Evolutionary conservation across 2,329 filamentous ascomycete genomes (phyloP).

Genomic region (Sarocladium kiliense): DNA sequence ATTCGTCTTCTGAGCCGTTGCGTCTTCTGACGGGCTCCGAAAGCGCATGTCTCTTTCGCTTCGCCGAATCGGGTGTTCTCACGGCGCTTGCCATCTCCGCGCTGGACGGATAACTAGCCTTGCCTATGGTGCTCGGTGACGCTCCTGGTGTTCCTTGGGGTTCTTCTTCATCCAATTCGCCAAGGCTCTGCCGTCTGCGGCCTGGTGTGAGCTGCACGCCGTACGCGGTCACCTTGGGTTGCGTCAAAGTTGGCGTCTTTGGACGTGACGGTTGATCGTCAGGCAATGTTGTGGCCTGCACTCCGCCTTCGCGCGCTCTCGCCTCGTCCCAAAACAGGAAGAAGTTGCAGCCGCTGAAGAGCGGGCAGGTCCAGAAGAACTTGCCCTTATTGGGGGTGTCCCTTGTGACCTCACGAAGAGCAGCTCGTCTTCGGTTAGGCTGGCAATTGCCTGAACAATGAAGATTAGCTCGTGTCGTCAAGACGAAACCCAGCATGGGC

Average conservation of each 20-base stretch:
- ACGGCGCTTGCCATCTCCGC: slow-evolving; percentile 12
- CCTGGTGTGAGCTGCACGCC: slow-evolving; percentile 21
- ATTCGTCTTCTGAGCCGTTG: slow-evolving; percentile 21
- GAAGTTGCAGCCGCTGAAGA: slow-evolving; percentile 33
- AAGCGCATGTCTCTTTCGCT: slow-evolving; percentile 19
- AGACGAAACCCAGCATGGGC: neutral
- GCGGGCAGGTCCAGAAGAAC: slow-evolving; percentile 36
- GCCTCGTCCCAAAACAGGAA: slow-evolving; percentile 41
- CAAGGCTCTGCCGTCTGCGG: slow-evolving; percentile 11
- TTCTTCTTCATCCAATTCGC: neutral
- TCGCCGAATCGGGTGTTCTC: slow-evolving; percentile 18
- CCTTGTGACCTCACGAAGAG: slow-evolving; percentile 31
- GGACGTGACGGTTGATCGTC: slow-evolving; percentile 14
- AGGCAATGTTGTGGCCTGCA: slow-evolving; percentile 1
- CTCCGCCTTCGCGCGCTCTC: slow-evolving; percentile 21
- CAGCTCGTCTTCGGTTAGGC: slow-evolving; percentile 29
- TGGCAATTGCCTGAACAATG: slow-evolving; percentile 33
- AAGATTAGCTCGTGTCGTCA: neutral
- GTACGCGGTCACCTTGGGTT: slow-evolving; percentile 22
- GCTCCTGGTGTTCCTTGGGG: neutral
- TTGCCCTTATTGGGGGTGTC: slow-evolving; percentile 32
- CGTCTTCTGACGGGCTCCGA: neutral
- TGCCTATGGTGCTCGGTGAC: neutral
- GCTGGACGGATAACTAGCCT: neutral
- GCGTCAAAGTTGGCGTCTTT: slow-evolving; percentile 23